These are phyloP conservation scores for Tuber aestivum DNA, from an alignment of 495 filamentous ascomycete species.

Conservation along the genomic window DNA sequence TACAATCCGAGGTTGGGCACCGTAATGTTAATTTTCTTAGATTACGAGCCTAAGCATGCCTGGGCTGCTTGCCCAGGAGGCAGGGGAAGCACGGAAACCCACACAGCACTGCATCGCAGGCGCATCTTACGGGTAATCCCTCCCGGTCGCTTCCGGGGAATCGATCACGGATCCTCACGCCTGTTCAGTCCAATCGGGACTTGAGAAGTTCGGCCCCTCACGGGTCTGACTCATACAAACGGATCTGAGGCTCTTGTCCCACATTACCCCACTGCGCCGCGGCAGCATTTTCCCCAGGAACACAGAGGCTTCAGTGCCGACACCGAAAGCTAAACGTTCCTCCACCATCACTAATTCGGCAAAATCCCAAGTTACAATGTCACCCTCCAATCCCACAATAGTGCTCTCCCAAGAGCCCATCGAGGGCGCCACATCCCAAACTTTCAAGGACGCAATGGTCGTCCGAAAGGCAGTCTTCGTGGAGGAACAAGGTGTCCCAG, in stretches of 20 bases:
- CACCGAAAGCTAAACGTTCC: background rate
- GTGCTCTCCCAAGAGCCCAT: conserved; percentile 44
- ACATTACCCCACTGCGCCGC: background rate
- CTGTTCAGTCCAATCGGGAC: background rate
- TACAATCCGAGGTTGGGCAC: background rate
- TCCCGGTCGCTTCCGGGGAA: background rate
- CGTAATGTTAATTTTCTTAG: background rate
- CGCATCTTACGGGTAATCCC: background rate
- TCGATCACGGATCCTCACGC: background rate
- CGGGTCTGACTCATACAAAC: background rate
- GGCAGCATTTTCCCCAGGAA: background rate
- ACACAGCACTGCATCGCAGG: background rate
- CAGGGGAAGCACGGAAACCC: background rate
- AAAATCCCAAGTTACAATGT: conserved; percentile 14
- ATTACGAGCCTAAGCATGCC: background rate
- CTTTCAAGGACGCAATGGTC: conserved; percentile 70
- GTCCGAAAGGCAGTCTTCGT: conserved; percentile 75
- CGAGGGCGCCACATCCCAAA: conserved; percentile 48
- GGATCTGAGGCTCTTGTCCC: background rate
- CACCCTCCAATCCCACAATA: conserved; percentile 34
- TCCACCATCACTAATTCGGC: background rate
- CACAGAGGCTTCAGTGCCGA: background rate
- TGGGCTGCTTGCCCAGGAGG: background rate
- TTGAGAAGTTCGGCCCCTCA: background rate
- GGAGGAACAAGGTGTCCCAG: conserved; percentile 62